phyloP scores from a whole-genome alignment of 306 rosid genomes.

The Trifolium pratense region DNA sequence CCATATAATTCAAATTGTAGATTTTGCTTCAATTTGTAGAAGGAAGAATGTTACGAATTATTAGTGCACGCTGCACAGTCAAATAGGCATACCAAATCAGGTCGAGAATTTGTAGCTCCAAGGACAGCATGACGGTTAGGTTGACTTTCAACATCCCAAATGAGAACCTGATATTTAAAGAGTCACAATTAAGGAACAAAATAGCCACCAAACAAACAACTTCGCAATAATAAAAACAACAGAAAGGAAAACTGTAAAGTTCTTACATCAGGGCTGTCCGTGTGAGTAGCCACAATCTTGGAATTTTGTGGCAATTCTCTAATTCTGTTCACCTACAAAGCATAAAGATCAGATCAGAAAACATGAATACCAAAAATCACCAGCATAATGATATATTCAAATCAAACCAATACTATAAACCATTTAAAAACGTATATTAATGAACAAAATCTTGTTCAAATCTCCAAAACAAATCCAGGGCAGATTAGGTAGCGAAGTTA shows the following conservation, averaged over 20 bases:
- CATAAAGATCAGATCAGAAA: slow-evolving; percentile 27
- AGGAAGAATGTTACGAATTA: background rate
- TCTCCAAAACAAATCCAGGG: slow-evolving; percentile 13
- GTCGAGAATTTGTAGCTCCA: slow-evolving; percentile 94
- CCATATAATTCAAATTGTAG: slow-evolving; percentile 13
- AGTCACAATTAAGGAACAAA: slow-evolving; percentile 26
- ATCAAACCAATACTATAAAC: slow-evolving; percentile 19
- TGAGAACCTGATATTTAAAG: slow-evolving; percentile 68
- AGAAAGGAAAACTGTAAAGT: slow-evolving; percentile 28
- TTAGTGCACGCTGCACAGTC: background rate
- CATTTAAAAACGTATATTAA: background rate
- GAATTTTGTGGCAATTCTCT: slow-evolving; percentile 95
- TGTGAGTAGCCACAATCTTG: slow-evolving; percentile 95
- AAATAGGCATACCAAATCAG: slow-evolving; percentile 78
- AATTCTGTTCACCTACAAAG: slow-evolving; percentile 87
- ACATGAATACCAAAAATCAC: background rate
- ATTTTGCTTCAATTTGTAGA: slow-evolving; percentile 28
- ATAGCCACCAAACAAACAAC: slow-evolving; percentile 27
- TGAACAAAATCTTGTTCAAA: background rate
- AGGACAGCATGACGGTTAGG: slow-evolving; percentile 97
- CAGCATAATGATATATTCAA: slow-evolving; percentile 23
- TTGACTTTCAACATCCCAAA: slow-evolving; percentile 98
- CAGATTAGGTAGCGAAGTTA: slow-evolving; percentile 13
- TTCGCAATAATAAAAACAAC: background rate
- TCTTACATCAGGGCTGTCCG: slow-evolving; percentile 96